These are phyloP conservation scores for Solanum chilense DNA, from an alignment of 257 asterid genomes.

Conservation along the genomic window DNA sequence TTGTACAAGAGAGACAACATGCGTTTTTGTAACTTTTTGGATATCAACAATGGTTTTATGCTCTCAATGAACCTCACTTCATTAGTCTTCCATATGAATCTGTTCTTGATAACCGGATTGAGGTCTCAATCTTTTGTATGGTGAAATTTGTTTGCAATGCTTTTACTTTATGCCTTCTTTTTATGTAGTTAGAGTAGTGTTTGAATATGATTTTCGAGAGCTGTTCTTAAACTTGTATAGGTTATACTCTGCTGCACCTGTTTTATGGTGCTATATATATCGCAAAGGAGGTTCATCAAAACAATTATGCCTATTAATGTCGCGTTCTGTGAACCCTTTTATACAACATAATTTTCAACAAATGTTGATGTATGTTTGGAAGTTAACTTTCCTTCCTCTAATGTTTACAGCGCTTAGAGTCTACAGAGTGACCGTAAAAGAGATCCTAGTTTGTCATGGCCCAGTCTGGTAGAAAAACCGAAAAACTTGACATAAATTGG, in stretches of 20 bases:
- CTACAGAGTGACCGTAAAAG: background rate
- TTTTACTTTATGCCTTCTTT: background rate
- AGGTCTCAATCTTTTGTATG: background rate
- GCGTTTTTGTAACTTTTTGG: background rate
- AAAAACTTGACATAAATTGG: conserved; percentile 29
- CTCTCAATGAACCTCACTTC: background rate
- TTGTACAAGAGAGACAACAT: background rate
- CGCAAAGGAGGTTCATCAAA: background rate
- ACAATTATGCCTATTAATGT: background rate
- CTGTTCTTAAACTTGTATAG: background rate
- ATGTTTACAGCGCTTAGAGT: background rate
- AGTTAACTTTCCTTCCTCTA: background rate
- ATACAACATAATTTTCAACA: background rate
- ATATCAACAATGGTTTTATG: background rate
- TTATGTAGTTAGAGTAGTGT: background rate
- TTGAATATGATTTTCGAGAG: background rate
- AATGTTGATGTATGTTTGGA: background rate
- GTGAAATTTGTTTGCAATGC: background rate
- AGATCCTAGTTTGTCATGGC: conserved; percentile 8
- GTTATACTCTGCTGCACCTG: background rate
- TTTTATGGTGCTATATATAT: background rate
- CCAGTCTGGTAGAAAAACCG: conserved; percentile 7
- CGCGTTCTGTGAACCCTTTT: background rate
- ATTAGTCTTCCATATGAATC: background rate
- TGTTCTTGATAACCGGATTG: background rate